A percentile compares a stretch with the other conserved stretches of the same genome.
phyloP scores from a whole-genome alignment of 2,329 filamentous ascomycete genomes.

The Phyllosticta ampelicida region DNA sequence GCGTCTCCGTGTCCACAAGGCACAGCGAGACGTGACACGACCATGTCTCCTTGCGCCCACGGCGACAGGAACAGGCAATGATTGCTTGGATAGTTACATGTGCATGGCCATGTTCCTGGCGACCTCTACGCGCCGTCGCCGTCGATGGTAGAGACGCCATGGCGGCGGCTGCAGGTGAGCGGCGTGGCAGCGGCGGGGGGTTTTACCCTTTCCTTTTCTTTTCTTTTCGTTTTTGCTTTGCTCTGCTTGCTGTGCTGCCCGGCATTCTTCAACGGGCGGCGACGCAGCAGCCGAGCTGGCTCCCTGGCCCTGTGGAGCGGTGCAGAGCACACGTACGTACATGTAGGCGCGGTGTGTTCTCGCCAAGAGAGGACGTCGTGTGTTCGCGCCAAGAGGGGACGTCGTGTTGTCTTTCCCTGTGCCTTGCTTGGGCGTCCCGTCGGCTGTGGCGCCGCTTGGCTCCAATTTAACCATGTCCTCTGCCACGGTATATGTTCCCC shows the following conservation, averaged over 20 bases:
- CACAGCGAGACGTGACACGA: neutral
- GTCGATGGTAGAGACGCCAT: no score
- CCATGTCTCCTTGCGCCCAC: neutral
- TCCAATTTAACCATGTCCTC: neutral
- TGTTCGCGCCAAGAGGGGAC: neutral
- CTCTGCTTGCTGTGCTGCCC: no score
- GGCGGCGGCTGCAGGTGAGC: neutral
- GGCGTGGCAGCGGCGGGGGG: no score
- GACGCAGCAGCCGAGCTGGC: neutral
- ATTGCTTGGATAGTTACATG: neutral
- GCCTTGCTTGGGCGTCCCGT: neutral
- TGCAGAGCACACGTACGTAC: neutral
- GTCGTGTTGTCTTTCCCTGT: neutral
- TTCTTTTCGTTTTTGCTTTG: no score
- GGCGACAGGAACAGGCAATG: neutral
- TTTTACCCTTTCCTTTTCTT: neutral
- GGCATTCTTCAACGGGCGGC: neutral
- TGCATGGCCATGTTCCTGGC: neutral
- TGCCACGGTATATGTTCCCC: neutral
- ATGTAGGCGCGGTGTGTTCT: neutral
- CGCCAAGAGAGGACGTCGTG: neutral
- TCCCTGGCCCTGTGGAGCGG: neutral
- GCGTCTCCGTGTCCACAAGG: neutral
- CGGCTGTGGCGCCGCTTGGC: neutral
- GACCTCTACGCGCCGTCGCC: neutral